Conservation (phyloP, 345 rosid genomes). For the Sonneratia caseolaris region DNA sequence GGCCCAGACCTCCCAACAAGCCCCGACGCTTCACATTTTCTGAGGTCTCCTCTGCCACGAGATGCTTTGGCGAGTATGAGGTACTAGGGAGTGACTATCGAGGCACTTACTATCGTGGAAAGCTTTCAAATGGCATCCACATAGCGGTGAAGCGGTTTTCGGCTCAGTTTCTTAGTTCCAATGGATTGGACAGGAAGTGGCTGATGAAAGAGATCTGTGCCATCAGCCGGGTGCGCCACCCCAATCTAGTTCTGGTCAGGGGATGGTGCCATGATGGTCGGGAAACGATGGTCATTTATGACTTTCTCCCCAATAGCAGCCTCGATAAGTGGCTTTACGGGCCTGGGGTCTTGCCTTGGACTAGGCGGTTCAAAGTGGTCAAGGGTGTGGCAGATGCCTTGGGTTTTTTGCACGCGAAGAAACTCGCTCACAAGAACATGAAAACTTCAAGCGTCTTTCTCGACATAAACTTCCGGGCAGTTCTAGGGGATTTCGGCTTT, state of each 20-base stretch:
- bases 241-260: constrained; percentile 30
- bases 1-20: constrained; percentile 44
- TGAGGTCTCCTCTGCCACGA: constrained; percentile 33
- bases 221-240: constrained; percentile 36
- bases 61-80: constrained; percentile 29
- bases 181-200: constrained; percentile 22
- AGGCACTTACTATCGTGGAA: constrained; percentile 34
- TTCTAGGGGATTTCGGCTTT: constrained; percentile 40
- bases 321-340: constrained; percentile 40
- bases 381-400: constrained; percentile 32
- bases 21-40: constrained; percentile 27
- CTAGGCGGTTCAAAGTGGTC: constrained; percentile 28
- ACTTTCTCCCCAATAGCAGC: constrained; percentile 32
- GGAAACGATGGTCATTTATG: constrained; percentile 32
- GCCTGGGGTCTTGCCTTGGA: constrained; percentile 40
- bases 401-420: constrained; percentile 29
- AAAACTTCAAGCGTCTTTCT: constrained; percentile 35
- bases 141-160: constrained; percentile 37
- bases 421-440: constrained; percentile 44
- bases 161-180: constrained; percentile 22
- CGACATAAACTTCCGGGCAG: constrained; percentile 40
- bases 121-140: constrained; percentile 30
- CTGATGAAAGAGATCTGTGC: constrained; percentile 30
- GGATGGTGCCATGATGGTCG: constrained; percentile 39
- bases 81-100: constrained; percentile 28